Evolutionary conservation across 129 eudicot genomes (phyloP), one percentile per base, ranked within the genome.

Genomic region (Arctium minus): DNA sequence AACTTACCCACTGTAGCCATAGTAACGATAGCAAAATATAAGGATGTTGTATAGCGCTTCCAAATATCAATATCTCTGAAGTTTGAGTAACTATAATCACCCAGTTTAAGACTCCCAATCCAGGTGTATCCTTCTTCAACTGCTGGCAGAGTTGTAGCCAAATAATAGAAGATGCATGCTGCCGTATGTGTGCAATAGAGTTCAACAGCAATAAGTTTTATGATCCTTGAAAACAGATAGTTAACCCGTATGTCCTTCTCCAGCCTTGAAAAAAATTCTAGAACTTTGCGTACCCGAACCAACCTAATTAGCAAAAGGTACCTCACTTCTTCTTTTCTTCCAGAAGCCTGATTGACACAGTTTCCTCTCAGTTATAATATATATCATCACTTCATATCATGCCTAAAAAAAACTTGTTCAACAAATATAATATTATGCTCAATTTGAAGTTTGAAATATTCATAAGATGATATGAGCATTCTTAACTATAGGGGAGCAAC

Each of bases 151-250:
- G 96, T 91, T 29, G 99, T 96, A 39, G 99, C 99, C 81, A 96
- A 83, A 85, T 88, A 96, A 83, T 96, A 96, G 86, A 96, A 96
- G 33, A 96, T 91, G 85, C 99, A 96, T 15, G 99, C 99, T 48
- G 99, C 99, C 40, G 99, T 96, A 80, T 96, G 99, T 12, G 99
- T 96, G 84, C 97, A 96, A 36, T 96, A 96, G 33, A 96, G 88
- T 80, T 96, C 99, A 76, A 96, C 99, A 38, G 85, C 85, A 5
- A 93, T 81, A 48, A 96, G 97, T 80, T 93, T 96, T 36, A 93
- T 82, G 80, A 96, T 93, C 87, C 99, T 93, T 62, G 97, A 86
- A 27, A 93, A 96, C 56, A 91, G 85, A 76, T 96, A 96, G 80
- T 93, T 96, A 85, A 96, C 90, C 70, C 99, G 85, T 70, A 91